Evolutionary conservation across 2,329 filamentous ascomycete genomes (phyloP).

Genomic region (Thelonectria blattea): DNA sequence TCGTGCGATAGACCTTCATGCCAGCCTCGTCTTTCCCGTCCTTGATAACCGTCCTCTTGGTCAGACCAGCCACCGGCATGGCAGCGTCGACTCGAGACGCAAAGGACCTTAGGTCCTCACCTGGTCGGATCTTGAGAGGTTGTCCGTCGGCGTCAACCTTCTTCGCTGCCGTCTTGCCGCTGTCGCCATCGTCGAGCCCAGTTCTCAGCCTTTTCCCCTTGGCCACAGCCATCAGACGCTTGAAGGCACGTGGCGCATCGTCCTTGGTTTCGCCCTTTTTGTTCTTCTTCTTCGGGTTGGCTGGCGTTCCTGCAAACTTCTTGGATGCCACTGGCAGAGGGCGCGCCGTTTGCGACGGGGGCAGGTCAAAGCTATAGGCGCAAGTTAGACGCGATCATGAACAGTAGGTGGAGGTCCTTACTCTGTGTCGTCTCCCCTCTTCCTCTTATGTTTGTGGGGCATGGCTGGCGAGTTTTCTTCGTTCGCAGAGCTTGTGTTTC

Average conservation of each 20-base stretch:
- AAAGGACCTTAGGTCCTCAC: constrained; percentile 84
- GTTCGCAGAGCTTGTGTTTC: neutral
- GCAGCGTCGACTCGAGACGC: constrained; percentile 82
- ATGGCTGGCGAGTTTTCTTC: constrained; percentile 51
- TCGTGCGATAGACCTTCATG: constrained; percentile 73
- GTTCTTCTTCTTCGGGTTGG: constrained; percentile 44
- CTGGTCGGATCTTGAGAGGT: constrained; percentile 75
- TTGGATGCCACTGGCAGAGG: constrained; percentile 54
- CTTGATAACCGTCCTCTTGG: constrained; percentile 63
- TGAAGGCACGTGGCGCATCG: constrained; percentile 89
- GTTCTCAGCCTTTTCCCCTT: constrained; percentile 63
- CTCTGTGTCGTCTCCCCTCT: constrained; percentile 56
- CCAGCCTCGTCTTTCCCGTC: constrained; percentile 68
- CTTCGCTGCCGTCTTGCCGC: constrained; percentile 31
- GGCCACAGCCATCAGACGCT: constrained; percentile 79
- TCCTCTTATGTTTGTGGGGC: constrained; percentile 86
- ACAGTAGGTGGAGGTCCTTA: constrained; percentile 14
- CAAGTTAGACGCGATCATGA: constrained; percentile 25
- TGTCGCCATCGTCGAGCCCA: constrained; percentile 74
- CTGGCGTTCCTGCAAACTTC: constrained; percentile 38
- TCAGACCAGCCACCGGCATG: constrained; percentile 75
- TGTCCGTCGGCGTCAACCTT: constrained; percentile 39
- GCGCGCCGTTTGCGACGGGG: constrained; percentile 55
- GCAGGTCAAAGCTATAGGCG: constrained; percentile 54
- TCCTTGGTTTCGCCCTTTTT: constrained; percentile 60